Evolutionary conservation across 176 grass and related monocot species (phyloP).

Genomic region (Dactylis glomerata): DNA sequence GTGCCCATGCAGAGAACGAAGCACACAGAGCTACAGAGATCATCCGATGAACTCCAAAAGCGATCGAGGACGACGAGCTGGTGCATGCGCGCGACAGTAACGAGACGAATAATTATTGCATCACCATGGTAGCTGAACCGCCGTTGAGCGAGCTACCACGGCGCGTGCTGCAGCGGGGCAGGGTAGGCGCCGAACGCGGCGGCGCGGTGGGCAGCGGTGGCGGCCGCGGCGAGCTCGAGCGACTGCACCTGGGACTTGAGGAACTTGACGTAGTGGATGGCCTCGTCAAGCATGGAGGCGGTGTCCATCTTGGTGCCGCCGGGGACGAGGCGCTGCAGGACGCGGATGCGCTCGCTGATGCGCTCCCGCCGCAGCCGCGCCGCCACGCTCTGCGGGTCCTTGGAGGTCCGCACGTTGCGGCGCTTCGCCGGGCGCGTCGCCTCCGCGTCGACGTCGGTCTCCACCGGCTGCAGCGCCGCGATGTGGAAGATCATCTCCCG

Average conservation of each 20-base stretch:
- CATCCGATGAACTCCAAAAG: constrained; percentile 10
- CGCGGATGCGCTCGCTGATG: constrained; percentile 96
- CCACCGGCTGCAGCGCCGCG: constrained; percentile 85
- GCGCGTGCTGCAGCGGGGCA: background rate
- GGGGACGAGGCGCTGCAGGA: constrained; percentile 86
- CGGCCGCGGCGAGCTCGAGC: constrained; percentile 62
- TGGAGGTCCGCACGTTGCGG: constrained; percentile 83
- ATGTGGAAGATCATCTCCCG: constrained; percentile 85
- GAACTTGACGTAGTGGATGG: constrained; percentile 98
- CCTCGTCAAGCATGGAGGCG: constrained; percentile 96
- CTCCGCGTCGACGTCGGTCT: constrained; percentile 60
- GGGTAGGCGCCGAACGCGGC: constrained; percentile 35
- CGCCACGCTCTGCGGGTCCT: constrained; percentile 97
- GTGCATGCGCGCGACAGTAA: background rate
- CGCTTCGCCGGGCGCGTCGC: constrained; percentile 71
- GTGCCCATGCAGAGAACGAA: constrained; percentile 22
- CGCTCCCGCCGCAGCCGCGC: constrained; percentile 81
- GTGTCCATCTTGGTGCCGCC: constrained; percentile 99
- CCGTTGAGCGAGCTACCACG: background rate
- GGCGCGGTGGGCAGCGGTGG: constrained; percentile 6
- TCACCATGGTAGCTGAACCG: background rate
- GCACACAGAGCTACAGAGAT: background rate
- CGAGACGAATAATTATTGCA: background rate
- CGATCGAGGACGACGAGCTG: constrained; percentile 21
- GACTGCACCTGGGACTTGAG: constrained; percentile 91